Evolutionary conservation across 1,284 basidiomycete species (phyloP).

Genomic region (Malassezia furfur): DNA sequence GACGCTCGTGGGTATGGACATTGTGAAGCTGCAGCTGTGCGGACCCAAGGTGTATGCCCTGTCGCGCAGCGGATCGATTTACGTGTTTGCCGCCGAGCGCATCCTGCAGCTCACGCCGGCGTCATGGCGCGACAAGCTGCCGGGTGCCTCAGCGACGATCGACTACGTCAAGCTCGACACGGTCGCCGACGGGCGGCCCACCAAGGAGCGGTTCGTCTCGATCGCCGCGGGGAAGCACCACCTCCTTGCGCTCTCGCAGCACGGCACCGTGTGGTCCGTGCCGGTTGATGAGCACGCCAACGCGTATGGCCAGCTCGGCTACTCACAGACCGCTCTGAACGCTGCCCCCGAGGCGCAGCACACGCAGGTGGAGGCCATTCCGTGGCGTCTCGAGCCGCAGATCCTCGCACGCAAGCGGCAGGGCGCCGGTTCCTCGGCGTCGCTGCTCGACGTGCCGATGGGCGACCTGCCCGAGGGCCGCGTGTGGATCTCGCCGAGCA

Average conservation of each 20-base stretch:
- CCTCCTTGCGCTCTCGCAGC: constrained; percentile 70
- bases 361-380: constrained; percentile 45
- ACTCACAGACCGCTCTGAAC: constrained; percentile 47
- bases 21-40: constrained; percentile 35
- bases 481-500: constrained; percentile 23
- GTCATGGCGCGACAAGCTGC: constrained; percentile 22
- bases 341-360: constrained; percentile 43
- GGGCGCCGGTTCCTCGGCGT: constrained; percentile 34
- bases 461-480: constrained; percentile 7
- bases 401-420: constrained; percentile 30
- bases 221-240: constrained; percentile 60
- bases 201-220: constrained; percentile 28
- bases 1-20: constrained; percentile 41
- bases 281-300: constrained; percentile 72
- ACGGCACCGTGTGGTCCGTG: constrained; percentile 69
- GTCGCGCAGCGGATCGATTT: constrained; percentile 37
- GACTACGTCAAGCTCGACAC: constrained; percentile 19
- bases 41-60: constrained; percentile 41
- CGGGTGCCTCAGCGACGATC: not conserved
- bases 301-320: constrained; percentile 71
- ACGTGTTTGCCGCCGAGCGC: constrained; percentile 33
- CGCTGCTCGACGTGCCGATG: not conserved
- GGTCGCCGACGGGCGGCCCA: not conserved
- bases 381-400: constrained; percentile 47
- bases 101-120: constrained; percentile 20